Evolutionary conservation across 768 basidiomycete species (phyloP), one percentile per base, ranked within the genome.

Genomic region (Hygrocybe coccinea): DNA sequence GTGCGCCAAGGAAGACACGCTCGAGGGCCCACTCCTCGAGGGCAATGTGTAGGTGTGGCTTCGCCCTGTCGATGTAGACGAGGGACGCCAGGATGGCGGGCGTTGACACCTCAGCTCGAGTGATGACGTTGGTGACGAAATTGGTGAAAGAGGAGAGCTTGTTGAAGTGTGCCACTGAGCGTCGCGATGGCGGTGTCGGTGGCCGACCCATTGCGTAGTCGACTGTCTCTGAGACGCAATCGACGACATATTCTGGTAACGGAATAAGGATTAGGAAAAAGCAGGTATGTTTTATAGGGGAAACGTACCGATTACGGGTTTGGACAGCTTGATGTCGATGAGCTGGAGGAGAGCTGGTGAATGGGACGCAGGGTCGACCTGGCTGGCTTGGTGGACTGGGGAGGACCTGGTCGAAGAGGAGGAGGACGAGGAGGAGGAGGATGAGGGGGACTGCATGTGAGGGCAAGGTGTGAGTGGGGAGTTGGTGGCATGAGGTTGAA

Each of bases 1-100:
- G 71, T n/a, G 91, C 85, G 50, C 92, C 92, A 41, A 95, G 81
- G 72, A 95, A 94, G 29, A 95, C 91, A 39, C 92, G 84, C 71
- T 94, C 91, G 48, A 89, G 78, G 12, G 91, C 92, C 88, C 88
- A 90, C 64, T 89, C 84, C 65, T 89, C 87, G 57, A 88, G 74
- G 8, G 86, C 86, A 60, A 90, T 90, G 65, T 87, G 85, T 41
- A 91, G 77, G 68, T 89, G 86, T 2, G 86, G 86, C 62, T 84
- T 84, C 2, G 89, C 86, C 54, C 89, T 74, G 71, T 84, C 75
- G 66, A 91, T 85, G 70, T 91, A 91, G 66, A 85, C 86, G 52
- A 90, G 81, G 6, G 87, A 69, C 34, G 81, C 82, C 55, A 91
- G 78, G 63, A 90, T 69, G 47, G 83, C 84, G 39, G 87, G 78